Evolutionary conservation across 75 land plant species (phyloP), one percentile per base, ranked within the genome.

Genomic region (Azolla pinnata): DNA sequence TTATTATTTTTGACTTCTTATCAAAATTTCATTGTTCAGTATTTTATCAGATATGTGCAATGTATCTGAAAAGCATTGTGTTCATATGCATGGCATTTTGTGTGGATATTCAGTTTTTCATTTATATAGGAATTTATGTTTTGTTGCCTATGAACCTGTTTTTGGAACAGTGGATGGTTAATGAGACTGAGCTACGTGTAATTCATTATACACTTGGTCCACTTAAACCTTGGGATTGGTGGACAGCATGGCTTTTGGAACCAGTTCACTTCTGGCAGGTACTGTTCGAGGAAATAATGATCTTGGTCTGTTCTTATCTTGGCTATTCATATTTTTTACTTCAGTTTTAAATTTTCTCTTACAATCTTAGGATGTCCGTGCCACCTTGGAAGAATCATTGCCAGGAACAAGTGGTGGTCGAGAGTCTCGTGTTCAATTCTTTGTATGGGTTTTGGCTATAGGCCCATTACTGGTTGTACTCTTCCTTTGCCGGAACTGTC

Each of bases 151-250:
- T n/a, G n/a, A n/a, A n/a, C n/a, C n/a, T n/a, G n/a, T n/a, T 50
- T 50, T 68, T 26, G 47, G 0, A 79, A 50, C 70, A 88, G 91
- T 95, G 99, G 99, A 95, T 95, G 99, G 99, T 95, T 31, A 79
- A 89, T 66, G 99, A 72, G 60, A 73, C 52, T 65, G 87, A 95
- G 75, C 83, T 95, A 29, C 81, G 76, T 32, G 83, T 95, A 31
- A 80, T 95, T 21, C 99, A 95, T 61, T 95, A 95, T 60, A 95
- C 99, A 0, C 82, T 95, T 19, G 99, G 99, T 0, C 99, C 99
- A 18, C 79, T 95, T 42, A 95, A 95, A 64, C 99, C 99, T 2
- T 95, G 99, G 99, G 96, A 95, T 30, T 95, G 99, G 99, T 95
- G 87, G 87, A 83, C 99, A 44, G 78, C 84, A 31, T 88, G 99